Evolutionary conservation across 1,284 basidiomycete genomes (phyloP), one percentile per base, ranked within the genome.

Genomic region (Irpex sp.): DNA sequence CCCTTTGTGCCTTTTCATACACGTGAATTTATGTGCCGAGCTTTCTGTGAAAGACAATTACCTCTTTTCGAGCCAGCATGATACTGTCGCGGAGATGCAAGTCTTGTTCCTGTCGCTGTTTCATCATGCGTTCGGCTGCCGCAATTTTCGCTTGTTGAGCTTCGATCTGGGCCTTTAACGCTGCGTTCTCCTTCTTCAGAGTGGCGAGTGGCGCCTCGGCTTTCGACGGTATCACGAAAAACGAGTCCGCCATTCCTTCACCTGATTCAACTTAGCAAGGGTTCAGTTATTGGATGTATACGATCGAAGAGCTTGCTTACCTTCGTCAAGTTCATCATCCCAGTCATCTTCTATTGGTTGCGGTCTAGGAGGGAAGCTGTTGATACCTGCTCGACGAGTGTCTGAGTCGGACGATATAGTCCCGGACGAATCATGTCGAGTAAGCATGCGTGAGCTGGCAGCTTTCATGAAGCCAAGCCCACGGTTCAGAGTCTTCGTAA

Each of bases 11-110:
- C 90, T 92, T 64, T 26, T 13, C 36, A 38, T 17, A 59, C 44
- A 60, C 15, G 2, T 15, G 40, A 44, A 44, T 44, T 26, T 4
- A 26, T 26, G 26, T 26, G 26, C 4, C 26, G 26, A 4, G 3
- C 26, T 26, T 26, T 26, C 26, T 26, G 2, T 26, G 26, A 26
- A 26, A 26, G 57, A 37, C 65, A 66, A 68, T 36, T 59, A 88
- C 91, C 81, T 93, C 91, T 76, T 86, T 85, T n/a, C 88, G 85
- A 4, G 89, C 91, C 74, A 88, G 79, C 66, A 87, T 84, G 68
- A 93, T 91, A 69, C 89, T 91, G 67, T 92, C 91, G 17, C 90
- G 85, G 62, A 93, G 75, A 56, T 91, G 83, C 64, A 84, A 80
- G 71, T 92, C 91, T 71, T 92, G 91, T 67, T 91, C 90, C 72